phyloP scores from a whole-genome alignment of 768 basidiomycete species.

The Termitomyces sp. region DNA sequence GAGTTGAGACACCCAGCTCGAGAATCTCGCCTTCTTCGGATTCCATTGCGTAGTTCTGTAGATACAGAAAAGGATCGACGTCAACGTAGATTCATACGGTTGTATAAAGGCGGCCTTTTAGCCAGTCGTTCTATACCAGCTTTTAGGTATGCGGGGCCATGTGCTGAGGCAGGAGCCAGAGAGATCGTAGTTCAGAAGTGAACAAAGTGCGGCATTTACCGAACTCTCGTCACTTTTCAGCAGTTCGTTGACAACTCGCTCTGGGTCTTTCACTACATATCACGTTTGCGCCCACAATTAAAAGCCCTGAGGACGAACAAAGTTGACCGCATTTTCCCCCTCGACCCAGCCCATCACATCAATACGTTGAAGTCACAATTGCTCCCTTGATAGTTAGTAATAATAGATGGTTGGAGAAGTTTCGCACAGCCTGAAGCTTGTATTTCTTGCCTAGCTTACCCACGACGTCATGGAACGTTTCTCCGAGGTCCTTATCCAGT shows the following conservation, averaged over 20 bases:
- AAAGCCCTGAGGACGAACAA: neutral
- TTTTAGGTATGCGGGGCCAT: constrained; percentile 4
- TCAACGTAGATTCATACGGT: constrained; percentile 3
- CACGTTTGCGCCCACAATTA: neutral
- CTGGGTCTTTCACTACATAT: neutral
- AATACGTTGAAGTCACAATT: neutral
- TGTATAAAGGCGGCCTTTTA: neutral
- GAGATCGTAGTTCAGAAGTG: neutral
- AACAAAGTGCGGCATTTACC: constrained; percentile 7
- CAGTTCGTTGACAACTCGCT: neutral
- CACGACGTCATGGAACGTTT: constrained; percentile 41
- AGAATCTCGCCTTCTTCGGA: constrained; percentile 28
- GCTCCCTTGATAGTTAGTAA: neutral
- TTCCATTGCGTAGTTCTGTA: constrained; percentile 11
- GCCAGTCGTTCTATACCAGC: constrained; percentile 4
- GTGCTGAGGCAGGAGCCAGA: neutral
- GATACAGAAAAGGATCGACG: constrained; percentile 3
- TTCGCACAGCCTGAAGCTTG: neutral
- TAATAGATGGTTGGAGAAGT: neutral
- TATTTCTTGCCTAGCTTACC: neutral
- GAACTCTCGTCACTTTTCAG: neutral
- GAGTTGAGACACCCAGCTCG: constrained; percentile 12
- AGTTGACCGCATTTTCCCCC: neutral
- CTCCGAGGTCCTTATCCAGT: constrained; percentile 34
- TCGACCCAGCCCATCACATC: neutral